Conservation (phyloP, 1,284 basidiomycete species). For the Fistulinella cinereoalba region DNA sequence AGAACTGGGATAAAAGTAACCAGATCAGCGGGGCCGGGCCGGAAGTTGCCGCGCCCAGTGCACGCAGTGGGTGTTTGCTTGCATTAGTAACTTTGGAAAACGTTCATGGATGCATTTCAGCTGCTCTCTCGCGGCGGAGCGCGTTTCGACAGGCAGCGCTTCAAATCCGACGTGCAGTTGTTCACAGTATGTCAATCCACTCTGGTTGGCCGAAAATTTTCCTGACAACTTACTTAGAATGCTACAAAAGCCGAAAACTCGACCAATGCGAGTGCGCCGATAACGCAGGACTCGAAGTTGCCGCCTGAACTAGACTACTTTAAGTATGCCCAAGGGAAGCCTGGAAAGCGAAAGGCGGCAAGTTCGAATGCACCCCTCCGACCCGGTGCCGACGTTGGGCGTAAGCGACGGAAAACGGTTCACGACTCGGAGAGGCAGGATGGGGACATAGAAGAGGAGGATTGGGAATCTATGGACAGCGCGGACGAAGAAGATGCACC, state of each 20-base stretch:
- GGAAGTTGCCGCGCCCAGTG: no score
- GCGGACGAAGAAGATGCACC: conserved; percentile 29
- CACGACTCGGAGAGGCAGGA: conserved; percentile 24
- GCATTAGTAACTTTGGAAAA: no score
- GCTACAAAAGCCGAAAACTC: conserved; percentile 19
- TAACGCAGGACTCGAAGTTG: conserved; percentile 45
- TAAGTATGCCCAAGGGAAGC: conserved; percentile 67
- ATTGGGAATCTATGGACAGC: conserved; percentile 23
- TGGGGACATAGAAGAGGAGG: conserved; percentile 33
- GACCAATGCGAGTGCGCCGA: conserved; percentile 8
- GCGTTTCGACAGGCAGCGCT: conserved; percentile 77
- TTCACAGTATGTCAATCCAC: conserved; percentile 55
- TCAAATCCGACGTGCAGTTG: conserved; percentile 67
- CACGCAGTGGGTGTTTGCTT: no score
- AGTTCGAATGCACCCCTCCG: conserved; percentile 13
- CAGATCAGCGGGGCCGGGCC: no score
- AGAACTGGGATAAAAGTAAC: no score
- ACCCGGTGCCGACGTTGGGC: conserved; percentile 24
- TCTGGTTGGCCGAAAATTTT: conserved; percentile 9
- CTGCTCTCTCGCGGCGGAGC: conserved; percentile 74
- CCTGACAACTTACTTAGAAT: conserved; percentile 24
- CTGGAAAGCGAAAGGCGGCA: conserved; percentile 46
- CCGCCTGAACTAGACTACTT: conserved; percentile 87
- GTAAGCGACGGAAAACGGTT: conserved; percentile 40
- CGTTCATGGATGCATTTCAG: conserved; percentile 69